Conservation (phyloP, 208 protist genomes). For the Herpetomonas samuelpessoai region DNA sequence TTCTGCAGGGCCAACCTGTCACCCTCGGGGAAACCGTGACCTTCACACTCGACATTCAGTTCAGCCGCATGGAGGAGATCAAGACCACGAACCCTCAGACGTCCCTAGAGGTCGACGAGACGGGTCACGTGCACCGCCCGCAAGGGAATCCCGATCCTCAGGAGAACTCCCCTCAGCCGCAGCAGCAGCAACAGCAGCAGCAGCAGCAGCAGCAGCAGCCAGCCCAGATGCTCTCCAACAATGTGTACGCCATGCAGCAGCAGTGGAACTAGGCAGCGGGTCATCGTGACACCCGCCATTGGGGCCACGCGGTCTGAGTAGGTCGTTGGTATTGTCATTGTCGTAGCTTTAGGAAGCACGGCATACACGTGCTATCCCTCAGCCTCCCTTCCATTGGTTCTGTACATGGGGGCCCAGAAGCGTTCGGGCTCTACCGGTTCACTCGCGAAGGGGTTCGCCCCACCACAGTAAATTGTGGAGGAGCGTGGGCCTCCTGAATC, state of each 20-base stretch:
- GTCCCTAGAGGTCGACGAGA: slow-evolving; percentile 77
- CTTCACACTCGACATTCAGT: slow-evolving; percentile 93
- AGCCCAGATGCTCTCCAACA: slow-evolving; percentile 18
- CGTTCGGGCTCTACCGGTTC: no score
- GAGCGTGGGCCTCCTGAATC: no score
- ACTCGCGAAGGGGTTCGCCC: no score
- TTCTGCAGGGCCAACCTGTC: slow-evolving; percentile 88
- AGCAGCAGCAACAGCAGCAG: slow-evolving; percentile 11
- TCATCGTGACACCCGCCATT: no score
- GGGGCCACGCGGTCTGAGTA: no score
- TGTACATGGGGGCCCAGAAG: no score
- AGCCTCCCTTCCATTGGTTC: no score
- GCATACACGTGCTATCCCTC: no score
- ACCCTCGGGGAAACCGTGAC: slow-evolving; percentile 83
- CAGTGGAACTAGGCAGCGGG: slow-evolving; percentile 46
- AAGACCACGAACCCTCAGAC: slow-evolving; percentile 83
- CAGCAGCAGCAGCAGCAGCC: slow-evolving; percentile 7
- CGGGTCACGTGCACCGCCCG: slow-evolving; percentile 56
- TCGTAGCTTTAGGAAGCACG: no score
- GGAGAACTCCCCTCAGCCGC: slow-evolving; percentile 1
- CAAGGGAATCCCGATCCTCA: slow-evolving; percentile 10
- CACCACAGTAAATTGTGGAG: no score
- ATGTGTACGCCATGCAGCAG: slow-evolving; percentile 34
- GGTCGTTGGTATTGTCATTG: no score
- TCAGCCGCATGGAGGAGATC: slow-evolving; percentile 89